Evolutionary conservation across 371 early-diverging fungal genomes (phyloP).

Genomic region (Rhizomucor pusillus): DNA sequence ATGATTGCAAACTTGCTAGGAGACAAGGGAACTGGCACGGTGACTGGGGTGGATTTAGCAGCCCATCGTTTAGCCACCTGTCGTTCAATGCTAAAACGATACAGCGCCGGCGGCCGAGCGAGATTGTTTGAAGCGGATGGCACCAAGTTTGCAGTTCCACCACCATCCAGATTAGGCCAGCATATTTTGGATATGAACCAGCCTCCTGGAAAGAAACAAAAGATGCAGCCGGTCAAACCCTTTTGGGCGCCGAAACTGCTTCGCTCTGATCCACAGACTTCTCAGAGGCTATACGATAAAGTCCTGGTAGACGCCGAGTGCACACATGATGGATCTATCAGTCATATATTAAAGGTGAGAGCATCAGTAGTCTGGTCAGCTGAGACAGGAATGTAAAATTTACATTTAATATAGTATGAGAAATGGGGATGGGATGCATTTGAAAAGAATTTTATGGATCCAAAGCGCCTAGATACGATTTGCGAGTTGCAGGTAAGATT

Average conservation of each 20-base stretch:
- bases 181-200: conserved; percentile 1
- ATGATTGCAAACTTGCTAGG: conserved; percentile 72
- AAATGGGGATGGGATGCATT: conserved; percentile 75
- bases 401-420: conserved; percentile 40
- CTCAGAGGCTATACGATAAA: conserved; percentile 71
- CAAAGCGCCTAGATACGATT: conserved; percentile 49
- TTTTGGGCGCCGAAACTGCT: conserved; percentile 80
- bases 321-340: conserved; percentile 94
- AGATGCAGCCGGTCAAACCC: conserved; percentile 39
- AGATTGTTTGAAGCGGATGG: conserved; percentile 80
- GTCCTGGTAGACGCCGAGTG: conserved; percentile 96
- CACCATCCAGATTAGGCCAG: conserved; percentile 57
- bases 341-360: conserved; percentile 73
- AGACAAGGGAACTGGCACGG: conserved; percentile 63
- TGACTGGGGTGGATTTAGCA: conserved; percentile 92
- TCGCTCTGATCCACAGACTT: conserved; percentile 53
- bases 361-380: background rate
- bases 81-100: conserved; percentile 64
- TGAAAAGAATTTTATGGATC: conserved; percentile 66
- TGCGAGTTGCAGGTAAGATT: conserved; percentile 43
- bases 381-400: background rate
- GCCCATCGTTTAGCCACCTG: conserved; percentile 71
- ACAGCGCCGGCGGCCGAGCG: conserved; percentile 53
- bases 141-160: conserved; percentile 68
- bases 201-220: conserved; percentile 13